Evolutionary conservation across 1,284 basidiomycete genomes (phyloP), one percentile per base, ranked within the genome.

Genomic region (Mycocalia duriaeana): DNA sequence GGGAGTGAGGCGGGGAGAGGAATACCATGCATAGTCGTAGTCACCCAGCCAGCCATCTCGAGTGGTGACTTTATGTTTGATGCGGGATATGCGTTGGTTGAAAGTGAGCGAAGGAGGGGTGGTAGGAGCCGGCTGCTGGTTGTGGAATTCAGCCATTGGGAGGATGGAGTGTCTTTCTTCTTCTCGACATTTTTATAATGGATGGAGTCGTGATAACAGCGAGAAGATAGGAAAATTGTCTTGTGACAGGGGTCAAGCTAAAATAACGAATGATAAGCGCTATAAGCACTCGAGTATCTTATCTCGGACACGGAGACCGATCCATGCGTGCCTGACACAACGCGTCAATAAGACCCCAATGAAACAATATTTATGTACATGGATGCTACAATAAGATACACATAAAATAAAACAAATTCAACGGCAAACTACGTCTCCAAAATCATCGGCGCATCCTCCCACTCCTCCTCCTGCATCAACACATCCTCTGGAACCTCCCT

Each of bases 1-100:
- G 28, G 28, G 28, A 44, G 20, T 8, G 38, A 14, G 5, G 7
- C 24, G 49, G 35, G 13, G 19, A 24, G n/a, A n/a, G n/a, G n/a
- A n/a, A 16, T 48, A 68, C 81, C 82, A 87, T 11, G 68, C 73
- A 59, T 86, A 90, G 64, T 89, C 78, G 58, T 89, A 90, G 58
- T 86, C 82, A 1, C 87, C 87, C 19, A 89, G 49, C 88, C 88
- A 91, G 5, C 88, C 86, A 42, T 83, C 67, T 47, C 64, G 68
- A 2, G 72, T 73, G 2, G 69, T 65, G 6, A 69, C 47, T 50
- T 72, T 73, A 37, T 46, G 59, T 44, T 62, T 65, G 39, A 65
- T 42, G 38, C 24, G n/a, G 6, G 35, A 39, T 28, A 41, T 20
- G 13, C 20, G 19, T 9, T 45, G 8, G 7, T 18, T 18, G 20